Percentiles rank a stretch among this genome's conserved stretches.
Evolutionary conservation across 2,329 filamentous ascomycete genomes (phyloP).

Genomic region (Botryotinia calthae): DNA sequence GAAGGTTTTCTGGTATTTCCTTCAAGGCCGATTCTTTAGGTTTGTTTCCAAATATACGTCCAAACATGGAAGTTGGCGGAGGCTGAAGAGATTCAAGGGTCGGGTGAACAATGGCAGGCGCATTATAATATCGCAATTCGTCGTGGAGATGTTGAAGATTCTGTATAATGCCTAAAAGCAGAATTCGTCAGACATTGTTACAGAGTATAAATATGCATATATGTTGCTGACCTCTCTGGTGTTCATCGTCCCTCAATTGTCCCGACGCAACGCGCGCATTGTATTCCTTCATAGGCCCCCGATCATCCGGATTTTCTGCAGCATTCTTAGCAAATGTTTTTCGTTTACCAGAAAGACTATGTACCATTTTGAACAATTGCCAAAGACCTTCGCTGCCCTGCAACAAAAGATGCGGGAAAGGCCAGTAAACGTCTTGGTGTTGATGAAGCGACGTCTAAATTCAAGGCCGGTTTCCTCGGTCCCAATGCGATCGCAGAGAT

Average conservation of each 20-base stretch:
- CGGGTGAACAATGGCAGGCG: constrained; percentile 73
- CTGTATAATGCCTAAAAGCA: constrained; percentile 71
- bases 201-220: neutral
- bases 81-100: constrained; percentile 67
- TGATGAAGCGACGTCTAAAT: neutral
- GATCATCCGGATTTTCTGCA: constrained; percentile 34
- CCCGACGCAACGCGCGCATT: constrained; percentile 74
- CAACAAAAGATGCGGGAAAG: constrained; percentile 34
- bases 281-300: constrained; percentile 83
- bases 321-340: neutral
- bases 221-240: constrained; percentile 70
- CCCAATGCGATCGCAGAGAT: neutral
- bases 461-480: neutral
- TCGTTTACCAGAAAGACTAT: neutral
- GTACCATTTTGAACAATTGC: constrained; percentile 36
- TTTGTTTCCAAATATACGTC: constrained; percentile 57
- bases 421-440: constrained; percentile 16
- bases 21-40: constrained; percentile 41
- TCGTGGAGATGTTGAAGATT: constrained; percentile 86
- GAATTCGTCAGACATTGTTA: constrained; percentile 21
- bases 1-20: constrained; percentile 69
- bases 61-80: constrained; percentile 52
- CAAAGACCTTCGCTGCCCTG: constrained; percentile 35
- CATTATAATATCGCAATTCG: constrained; percentile 70
- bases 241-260: constrained; percentile 77